These are phyloP conservation scores for Xylaria castorea DNA, from an alignment of 495 filamentous ascomycete species.

Conservation along the genomic window DNA sequence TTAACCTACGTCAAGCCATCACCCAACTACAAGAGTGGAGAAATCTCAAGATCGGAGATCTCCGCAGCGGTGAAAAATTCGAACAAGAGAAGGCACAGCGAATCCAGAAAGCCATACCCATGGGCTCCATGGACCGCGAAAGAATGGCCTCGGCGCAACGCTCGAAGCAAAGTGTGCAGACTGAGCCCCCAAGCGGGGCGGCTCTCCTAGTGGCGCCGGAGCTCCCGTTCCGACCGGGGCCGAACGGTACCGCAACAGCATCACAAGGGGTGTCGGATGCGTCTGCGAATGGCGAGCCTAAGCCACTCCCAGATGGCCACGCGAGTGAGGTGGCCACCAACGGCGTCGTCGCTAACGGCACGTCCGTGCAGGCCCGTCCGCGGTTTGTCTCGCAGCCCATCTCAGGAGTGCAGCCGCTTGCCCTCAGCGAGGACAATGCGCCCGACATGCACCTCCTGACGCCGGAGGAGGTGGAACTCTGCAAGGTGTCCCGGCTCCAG, in stretches of 20 bases:
- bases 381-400: slow-evolving; percentile 55
- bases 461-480: slow-evolving; percentile 82
- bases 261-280: slow-evolving; percentile 35
- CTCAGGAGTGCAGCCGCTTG: slow-evolving; percentile 66
- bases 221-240: slow-evolving; percentile 62
- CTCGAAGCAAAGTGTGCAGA: slow-evolving; percentile 60
- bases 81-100: slow-evolving; percentile 86
- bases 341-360: slow-evolving; percentile 49
- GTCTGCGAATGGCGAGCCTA: slow-evolving; percentile 43
- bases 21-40: slow-evolving; percentile 94
- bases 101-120: slow-evolving; percentile 70
- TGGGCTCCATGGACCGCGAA: slow-evolving; percentile 81
- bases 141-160: slow-evolving; percentile 69
- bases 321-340: slow-evolving; percentile 40
- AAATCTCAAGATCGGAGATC: slow-evolving; percentile 76
- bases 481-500: slow-evolving; percentile 77
- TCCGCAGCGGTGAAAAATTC: slow-evolving; percentile 90
- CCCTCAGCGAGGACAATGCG: slow-evolving; percentile 76
- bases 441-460: slow-evolving; percentile 87
- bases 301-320: slow-evolving; percentile 50
- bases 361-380: slow-evolving; percentile 44
- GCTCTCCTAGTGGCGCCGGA: slow-evolving; percentile 78
- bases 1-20: slow-evolving; percentile 89
- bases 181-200: slow-evolving; percentile 74
- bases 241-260: slow-evolving; percentile 26